Evolutionary conservation across 2,329 filamentous ascomycete species (phyloP).

Genomic region (Sporothrix humicola): DNA sequence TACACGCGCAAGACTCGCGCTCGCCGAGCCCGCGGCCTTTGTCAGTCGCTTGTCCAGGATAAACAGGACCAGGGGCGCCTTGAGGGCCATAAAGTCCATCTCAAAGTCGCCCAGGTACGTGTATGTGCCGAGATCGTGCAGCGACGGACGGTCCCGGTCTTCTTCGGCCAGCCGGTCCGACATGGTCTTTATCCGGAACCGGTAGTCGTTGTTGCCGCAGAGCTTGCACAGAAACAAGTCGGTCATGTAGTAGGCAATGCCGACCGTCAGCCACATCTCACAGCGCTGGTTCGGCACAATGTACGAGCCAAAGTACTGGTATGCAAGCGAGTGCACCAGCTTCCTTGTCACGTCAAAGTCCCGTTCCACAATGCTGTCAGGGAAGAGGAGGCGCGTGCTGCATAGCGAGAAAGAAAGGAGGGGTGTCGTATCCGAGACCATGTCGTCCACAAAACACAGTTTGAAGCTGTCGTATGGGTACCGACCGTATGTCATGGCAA

Average conservation of each 20-base stretch:
- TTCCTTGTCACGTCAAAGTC: slow-evolving; percentile 81
- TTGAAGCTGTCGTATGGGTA: slow-evolving; percentile 95
- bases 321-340: slow-evolving; percentile 82
- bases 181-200: slow-evolving; percentile 84
- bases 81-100: slow-evolving; percentile 86
- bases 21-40: slow-evolving; percentile 84
- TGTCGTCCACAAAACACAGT: slow-evolving; percentile 91
- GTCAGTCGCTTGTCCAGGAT: slow-evolving; percentile 90
- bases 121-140: slow-evolving; percentile 78
- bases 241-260: slow-evolving; percentile 92
- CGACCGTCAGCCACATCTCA: slow-evolving; percentile 89
- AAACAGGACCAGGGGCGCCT: slow-evolving; percentile 88
- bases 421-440: slow-evolving; percentile 74
- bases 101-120: slow-evolving; percentile 84
- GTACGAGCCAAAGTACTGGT: slow-evolving; percentile 93
- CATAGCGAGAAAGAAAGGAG: slow-evolving; percentile 85
- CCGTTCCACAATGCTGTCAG: slow-evolving; percentile 82
- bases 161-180: slow-evolving; percentile 81
- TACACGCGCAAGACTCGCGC: slow-evolving; percentile 72
- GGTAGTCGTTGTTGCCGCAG: slow-evolving; percentile 93
- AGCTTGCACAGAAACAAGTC: slow-evolving; percentile 89
- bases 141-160: slow-evolving; percentile 80
- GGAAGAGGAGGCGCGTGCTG: slow-evolving; percentile 84
- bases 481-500: slow-evolving; percentile 83
- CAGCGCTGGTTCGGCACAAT: slow-evolving; percentile 80